A percentile compares a stretch with the other conserved stretches of the same genome.
These are phyloP conservation scores for Fusarium sp. DNA, from an alignment of 2,329 filamentous ascomycete species.

Conservation along the genomic window DNA sequence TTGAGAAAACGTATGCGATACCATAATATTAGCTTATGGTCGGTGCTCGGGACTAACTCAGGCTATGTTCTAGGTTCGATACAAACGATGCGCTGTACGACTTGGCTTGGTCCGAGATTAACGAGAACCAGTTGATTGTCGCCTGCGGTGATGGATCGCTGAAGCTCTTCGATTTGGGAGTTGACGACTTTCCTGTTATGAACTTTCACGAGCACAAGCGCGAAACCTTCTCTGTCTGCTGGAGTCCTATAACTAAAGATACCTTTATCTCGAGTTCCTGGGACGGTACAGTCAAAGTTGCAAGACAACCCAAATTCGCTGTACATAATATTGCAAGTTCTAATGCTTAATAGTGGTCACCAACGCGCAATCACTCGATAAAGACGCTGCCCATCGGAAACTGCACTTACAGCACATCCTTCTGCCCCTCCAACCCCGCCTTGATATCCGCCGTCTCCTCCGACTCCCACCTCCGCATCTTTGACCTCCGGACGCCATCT, in stretches of 20 bases:
- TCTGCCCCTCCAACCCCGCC: conserved; percentile 87
- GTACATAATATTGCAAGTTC: neutral
- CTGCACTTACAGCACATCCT: conserved; percentile 94
- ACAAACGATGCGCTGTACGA: conserved; percentile 98
- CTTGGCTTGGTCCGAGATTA: conserved; percentile 92
- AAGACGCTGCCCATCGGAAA: conserved; percentile 89
- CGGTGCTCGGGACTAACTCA: neutral
- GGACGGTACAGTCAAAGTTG: conserved; percentile 95
- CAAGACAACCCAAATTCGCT: conserved; percentile 42
- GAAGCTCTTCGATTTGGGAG: conserved; percentile 89
- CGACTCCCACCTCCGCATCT: conserved; percentile 89
- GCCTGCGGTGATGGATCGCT: conserved; percentile 94
- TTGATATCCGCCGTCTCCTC: conserved; percentile 88
- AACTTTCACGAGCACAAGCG: conserved; percentile 94
- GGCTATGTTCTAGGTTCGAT: conserved; percentile 73
- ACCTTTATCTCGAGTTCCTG: conserved; percentile 92
- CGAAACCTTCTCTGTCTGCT: conserved; percentile 91
- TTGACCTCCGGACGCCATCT: conserved; percentile 88
- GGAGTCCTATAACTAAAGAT: conserved; percentile 92
- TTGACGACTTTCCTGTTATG: conserved; percentile 87
- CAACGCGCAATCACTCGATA: conserved; percentile 77
- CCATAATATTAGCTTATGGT: neutral
- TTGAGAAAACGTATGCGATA: conserved; percentile 79
- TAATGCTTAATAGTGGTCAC: conserved; percentile 75
- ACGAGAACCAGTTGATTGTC: conserved; percentile 92